A percentile compares a stretch with the other conserved stretches of the same genome.
phyloP scores from a whole-genome alignment of 805 yeast species.

The Schwanniomyces polymorphus region DNA sequence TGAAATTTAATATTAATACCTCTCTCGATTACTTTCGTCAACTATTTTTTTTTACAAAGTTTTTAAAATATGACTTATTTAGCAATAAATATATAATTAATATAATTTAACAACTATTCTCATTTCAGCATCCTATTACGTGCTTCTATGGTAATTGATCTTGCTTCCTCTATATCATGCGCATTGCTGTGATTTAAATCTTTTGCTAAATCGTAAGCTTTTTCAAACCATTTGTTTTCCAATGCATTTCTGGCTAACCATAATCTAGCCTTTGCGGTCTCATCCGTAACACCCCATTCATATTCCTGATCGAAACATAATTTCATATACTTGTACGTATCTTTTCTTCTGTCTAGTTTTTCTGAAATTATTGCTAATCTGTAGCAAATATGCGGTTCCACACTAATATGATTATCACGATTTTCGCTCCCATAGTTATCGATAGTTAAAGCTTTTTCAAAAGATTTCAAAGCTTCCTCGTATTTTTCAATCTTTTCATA shows the following conservation, averaged over 20 bases:
- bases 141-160: slow-evolving; percentile 79
- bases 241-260: slow-evolving; percentile 82
- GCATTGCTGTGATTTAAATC: slow-evolving; percentile 70
- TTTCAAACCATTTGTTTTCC: slow-evolving; percentile 54
- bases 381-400: slow-evolving; percentile 53
- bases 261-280: slow-evolving; percentile 74
- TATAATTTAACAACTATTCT: neutral
- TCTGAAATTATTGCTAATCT: slow-evolving; percentile 71
- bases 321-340: slow-evolving; percentile 63
- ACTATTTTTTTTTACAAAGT: neutral
- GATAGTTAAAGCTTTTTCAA: slow-evolving; percentile 68
- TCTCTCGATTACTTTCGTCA: neutral
- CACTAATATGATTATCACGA: slow-evolving; percentile 6
- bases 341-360: slow-evolving; percentile 48
- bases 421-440: slow-evolving; percentile 32
- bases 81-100: neutral
- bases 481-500: slow-evolving; percentile 73
- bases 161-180: slow-evolving; percentile 85
- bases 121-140: slow-evolving; percentile 46
- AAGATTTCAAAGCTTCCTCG: slow-evolving; percentile 76
- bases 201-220: slow-evolving; percentile 72
- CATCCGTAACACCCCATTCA: slow-evolving; percentile 68
- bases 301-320: slow-evolving; percentile 64
- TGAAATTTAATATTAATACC: neutral
- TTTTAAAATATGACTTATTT: neutral